Base-by-base conservation (phyloP, 2,329 filamentous ascomycete species). In the Colletotrichum neosansevieriae region DNA sequence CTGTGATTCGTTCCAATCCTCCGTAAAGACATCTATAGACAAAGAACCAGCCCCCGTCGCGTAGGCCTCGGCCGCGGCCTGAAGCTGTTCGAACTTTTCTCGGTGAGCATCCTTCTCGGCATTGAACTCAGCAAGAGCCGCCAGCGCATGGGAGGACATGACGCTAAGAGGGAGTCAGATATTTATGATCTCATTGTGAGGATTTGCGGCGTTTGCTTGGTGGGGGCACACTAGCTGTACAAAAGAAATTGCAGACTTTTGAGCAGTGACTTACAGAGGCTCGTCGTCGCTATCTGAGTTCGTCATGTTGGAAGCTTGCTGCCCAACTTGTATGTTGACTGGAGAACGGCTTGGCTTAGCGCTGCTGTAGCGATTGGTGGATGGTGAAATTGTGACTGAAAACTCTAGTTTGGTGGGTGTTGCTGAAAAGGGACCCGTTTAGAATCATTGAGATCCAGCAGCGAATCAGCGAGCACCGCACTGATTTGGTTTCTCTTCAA, bases 1-100 rank as follows among this genome's bases (percentile, higher is more conserved):
- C 79, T 95, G 92, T 70, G 88, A 91, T 74, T 91, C 87, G 75
- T 94, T 93, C 93, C 93, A 96, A 78, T 95, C 91, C 79, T 95
- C 93, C 1, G 84, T 84, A 74, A 95, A 96, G 1, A 86, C 82
- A 34, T 92, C 88, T 87, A 95, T 95, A 15, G 81, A 72, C 38
- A 72, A 58, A 17, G 69, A 36, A 7, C 42, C 51, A 4, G 57
- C 67, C 9, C 45, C 70, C 6, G 70, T 73, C 36, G 74, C 75
- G 15, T 72, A 69, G 53, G 85, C 81, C 75, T 92, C 90, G 1
- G 89, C 88, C 40, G 84, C 82, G 11, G 82, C 80, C 78, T 89
- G 89, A 59, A 95, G 82, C 70, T 89, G 85, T 76, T 92, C 88
- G 72, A 95, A 93, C 58, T 87, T 85, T 74, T 89, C 87, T 67